Evolutionary conservation across 2,329 filamentous ascomycete genomes (phyloP).

Genomic region (Chrysosphaeria jannelii): DNA sequence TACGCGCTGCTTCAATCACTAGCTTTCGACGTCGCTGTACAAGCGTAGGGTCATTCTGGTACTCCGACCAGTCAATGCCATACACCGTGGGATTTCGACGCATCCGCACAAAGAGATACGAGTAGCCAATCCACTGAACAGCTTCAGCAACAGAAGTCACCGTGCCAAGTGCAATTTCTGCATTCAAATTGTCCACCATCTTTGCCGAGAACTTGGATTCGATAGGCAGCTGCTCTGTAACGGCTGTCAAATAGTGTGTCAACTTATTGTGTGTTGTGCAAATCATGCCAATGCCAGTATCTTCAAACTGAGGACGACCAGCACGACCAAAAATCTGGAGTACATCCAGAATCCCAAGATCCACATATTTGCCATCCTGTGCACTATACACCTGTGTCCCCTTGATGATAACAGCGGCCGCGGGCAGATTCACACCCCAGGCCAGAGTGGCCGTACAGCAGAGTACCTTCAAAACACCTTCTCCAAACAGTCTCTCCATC

Average conservation of each 20-base stretch:
- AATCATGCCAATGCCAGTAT: constrained; percentile 93
- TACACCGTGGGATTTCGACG: constrained; percentile 71
- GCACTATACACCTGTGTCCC: constrained; percentile 92
- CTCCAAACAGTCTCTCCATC: constrained; percentile 74
- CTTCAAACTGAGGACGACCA: constrained; percentile 88
- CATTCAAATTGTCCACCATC: constrained; percentile 87
- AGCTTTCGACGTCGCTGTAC: constrained; percentile 64
- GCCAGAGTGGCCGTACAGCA: constrained; percentile 95
- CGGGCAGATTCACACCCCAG: constrained; percentile 96
- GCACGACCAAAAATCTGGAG: constrained; percentile 96
- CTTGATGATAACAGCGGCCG: constrained; percentile 91
- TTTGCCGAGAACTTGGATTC: constrained; percentile 90
- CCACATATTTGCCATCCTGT: constrained; percentile 86
- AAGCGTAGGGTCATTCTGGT: constrained; percentile 59
- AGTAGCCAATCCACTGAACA: constrained; percentile 93
- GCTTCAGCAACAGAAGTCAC: constrained; percentile 85
- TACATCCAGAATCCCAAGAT: constrained; percentile 86
- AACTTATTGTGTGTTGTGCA: constrained; percentile 89
- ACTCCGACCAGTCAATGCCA: constrained; percentile 83
- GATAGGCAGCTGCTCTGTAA: constrained; percentile 88
- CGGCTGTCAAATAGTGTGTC: constrained; percentile 65
- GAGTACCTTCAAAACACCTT: constrained; percentile 84
- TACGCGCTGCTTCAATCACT: constrained; percentile 63
- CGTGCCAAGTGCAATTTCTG: constrained; percentile 75
- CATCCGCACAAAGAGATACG: constrained; percentile 94